A percentile compares a stretch with the other conserved stretches of the same genome.
phyloP scores from a whole-genome alignment of 1,284 basidiomycete genomes.

The Papiliotrema flavescens region DNA sequence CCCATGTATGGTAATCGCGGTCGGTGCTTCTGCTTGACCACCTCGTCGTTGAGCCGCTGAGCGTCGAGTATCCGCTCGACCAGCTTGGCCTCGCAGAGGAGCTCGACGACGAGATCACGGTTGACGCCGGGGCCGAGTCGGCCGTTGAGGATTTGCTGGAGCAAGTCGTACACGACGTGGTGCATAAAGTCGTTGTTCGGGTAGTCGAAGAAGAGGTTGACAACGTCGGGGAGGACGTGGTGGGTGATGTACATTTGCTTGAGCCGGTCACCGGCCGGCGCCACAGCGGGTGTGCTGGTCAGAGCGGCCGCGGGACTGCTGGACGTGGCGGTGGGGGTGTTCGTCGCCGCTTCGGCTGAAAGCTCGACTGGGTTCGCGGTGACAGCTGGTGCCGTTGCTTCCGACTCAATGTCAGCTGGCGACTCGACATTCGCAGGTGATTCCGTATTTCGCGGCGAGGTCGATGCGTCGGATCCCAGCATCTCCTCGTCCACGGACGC shows the following conservation, averaged over 20 bases:
- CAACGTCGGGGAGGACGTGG: conserved; percentile 65
- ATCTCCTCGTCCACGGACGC: conserved; percentile 63
- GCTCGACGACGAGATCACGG: conserved; percentile 70
- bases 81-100: conserved; percentile 74
- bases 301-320: not conserved
- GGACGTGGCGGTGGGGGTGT: too few relatives aligned
- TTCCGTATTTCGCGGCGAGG: conserved; percentile 13
- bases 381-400: too few relatives aligned
- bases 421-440: not conserved
- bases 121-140: conserved; percentile 71
- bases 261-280: conserved; percentile 63
- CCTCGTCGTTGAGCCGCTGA: conserved; percentile 66
- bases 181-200: conserved; percentile 99
- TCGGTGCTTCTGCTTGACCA: conserved; percentile 57
- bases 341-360: too few relatives aligned
- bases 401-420: not conserved
- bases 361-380: too few relatives aligned
- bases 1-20: conserved; percentile 94
- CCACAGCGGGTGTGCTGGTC: conserved; percentile 2
- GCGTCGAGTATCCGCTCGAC: conserved; percentile 81
- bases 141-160: conserved; percentile 93
- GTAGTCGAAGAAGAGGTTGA: conserved; percentile 91
- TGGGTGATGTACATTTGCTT: conserved; percentile 72
- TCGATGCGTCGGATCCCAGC: conserved; percentile 63
- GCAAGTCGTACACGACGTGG: conserved; percentile 91